Percentiles rank a stretch among this genome's conserved stretches.
Evolutionary conservation across 352 stramenopile genomes (phyloP).

Genomic region (Globisporangium mamillatum): DNA sequence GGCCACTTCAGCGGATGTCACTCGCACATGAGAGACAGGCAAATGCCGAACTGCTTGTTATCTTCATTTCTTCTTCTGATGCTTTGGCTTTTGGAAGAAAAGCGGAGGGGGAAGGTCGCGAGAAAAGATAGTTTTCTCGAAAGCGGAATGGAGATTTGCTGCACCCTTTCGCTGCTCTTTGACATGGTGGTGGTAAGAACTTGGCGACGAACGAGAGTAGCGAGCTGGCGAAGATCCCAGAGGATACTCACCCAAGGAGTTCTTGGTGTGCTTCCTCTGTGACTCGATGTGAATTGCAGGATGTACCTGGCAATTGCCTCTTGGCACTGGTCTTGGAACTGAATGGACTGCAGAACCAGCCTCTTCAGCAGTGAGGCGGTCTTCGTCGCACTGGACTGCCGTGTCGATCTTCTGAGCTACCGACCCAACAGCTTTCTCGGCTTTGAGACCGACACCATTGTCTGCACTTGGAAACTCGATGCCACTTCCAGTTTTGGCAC

Average conservation of each 20-base stretch:
- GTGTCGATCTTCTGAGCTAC: constrained; percentile 19
- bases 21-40: too few relatives aligned
- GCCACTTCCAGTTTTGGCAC: background rate
- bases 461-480: background rate
- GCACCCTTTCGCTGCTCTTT: background rate
- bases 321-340: background rate
- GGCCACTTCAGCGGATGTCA: background rate
- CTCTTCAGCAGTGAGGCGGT: background rate
- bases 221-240: background rate
- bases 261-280: background rate
- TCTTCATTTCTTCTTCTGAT: constrained; percentile 14
- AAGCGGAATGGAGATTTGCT: background rate
- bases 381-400: constrained; percentile 33
- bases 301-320: background rate
- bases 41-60: too few relatives aligned
- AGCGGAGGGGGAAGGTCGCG: constrained; percentile 37
- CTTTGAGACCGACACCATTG: background rate
- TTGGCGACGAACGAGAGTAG: background rate
- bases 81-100: constrained; percentile 40
- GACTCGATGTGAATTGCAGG: constrained; percentile 7
- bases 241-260: background rate
- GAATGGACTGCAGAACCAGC: background rate
- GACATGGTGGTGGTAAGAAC: background rate
- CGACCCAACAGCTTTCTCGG: background rate
- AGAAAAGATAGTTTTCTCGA: background rate